phyloP scores from a whole-genome alignment of 2,329 filamentous ascomycete genomes.

The Cytospora chrysosperma region DNA sequence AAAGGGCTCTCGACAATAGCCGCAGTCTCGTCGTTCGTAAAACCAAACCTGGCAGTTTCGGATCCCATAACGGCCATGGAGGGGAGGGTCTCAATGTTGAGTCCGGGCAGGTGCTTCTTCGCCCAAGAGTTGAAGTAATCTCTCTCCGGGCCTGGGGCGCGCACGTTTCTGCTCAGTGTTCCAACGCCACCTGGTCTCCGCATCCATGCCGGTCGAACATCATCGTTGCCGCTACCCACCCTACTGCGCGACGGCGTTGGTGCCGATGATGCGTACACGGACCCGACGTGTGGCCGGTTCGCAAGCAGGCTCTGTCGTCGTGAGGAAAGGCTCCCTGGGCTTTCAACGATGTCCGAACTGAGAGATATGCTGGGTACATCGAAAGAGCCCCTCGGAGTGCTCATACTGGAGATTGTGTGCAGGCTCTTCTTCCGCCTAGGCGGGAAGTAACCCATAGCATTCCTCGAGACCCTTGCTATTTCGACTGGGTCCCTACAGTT shows the following conservation, averaged over 20 bases:
- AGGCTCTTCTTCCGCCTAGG: constrained; percentile 84
- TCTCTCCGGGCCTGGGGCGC: constrained; percentile 75
- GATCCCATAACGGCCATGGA: constrained; percentile 65
- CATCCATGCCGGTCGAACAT: constrained; percentile 60
- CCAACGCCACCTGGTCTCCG: constrained; percentile 86
- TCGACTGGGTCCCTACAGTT: constrained; percentile 69
- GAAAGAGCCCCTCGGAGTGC: constrained; percentile 66
- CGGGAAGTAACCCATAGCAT: constrained; percentile 86
- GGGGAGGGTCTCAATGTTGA: constrained; percentile 68
- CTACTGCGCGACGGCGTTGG: constrained; percentile 38
- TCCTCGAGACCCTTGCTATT: constrained; percentile 79
- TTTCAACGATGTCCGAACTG: constrained; percentile 36
- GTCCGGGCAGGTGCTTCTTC: constrained; percentile 75
- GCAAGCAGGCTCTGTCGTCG: constrained; percentile 45
- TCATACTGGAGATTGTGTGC: constrained; percentile 61
- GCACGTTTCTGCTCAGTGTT: constrained; percentile 69
- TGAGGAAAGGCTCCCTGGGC: constrained; percentile 37
- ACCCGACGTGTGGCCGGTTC: constrained; percentile 36
- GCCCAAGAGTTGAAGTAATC: constrained; percentile 85
- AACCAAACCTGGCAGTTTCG: constrained; percentile 58
- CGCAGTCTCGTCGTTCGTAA: constrained; percentile 40
- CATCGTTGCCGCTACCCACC: constrained; percentile 39
- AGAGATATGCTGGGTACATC: constrained; percentile 53
- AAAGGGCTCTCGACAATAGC: constrained; percentile 53
- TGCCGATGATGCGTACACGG: constrained; percentile 29